Percentiles rank a stretch among this genome's conserved stretches.
Evolutionary conservation across 2,329 filamentous ascomycete genomes (phyloP).

Genomic region (Alternaria ventricosa): DNA sequence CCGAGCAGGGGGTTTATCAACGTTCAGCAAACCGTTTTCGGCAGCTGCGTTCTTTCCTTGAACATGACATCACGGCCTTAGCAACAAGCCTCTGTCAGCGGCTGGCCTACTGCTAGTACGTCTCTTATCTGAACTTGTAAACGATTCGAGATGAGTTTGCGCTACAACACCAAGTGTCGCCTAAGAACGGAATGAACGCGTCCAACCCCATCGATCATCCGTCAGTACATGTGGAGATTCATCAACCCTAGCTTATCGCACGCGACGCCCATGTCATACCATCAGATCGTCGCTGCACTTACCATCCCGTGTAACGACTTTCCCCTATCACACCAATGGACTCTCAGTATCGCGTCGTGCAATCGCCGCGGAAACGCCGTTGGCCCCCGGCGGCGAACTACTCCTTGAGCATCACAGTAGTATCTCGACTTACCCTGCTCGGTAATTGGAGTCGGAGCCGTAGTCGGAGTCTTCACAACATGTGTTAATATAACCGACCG

Average conservation of each 20-base stretch:
- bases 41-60: slow-evolving; percentile 1
- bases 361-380: slow-evolving; percentile 10
- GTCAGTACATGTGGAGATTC: background rate
- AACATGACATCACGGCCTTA: slow-evolving; percentile 7
- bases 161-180: background rate
- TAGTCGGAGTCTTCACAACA: background rate
- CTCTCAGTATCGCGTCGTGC: background rate
- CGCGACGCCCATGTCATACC: background rate
- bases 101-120: background rate
- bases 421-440: background rate
- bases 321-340: slow-evolving; percentile 8
- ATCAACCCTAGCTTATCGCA: slow-evolving; percentile 9
- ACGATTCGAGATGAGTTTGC: background rate
- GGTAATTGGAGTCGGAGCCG: slow-evolving; percentile 2
- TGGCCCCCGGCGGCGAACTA: background rate
- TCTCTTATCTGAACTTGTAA: background rate
- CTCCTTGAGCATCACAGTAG: background rate
- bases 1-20: slow-evolving; percentile 10
- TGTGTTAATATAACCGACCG: background rate
- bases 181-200: too few relatives aligned
- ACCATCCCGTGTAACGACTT: background rate
- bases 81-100: slow-evolving; percentile 3
- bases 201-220: background rate
- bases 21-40: slow-evolving; percentile 1
- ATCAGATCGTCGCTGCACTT: slow-evolving; percentile 2